Percentiles rank a stretch among this genome's conserved stretches.
Conservation (phyloP, 2,329 filamentous ascomycete genomes). For the Epichloe elymi region DNA sequence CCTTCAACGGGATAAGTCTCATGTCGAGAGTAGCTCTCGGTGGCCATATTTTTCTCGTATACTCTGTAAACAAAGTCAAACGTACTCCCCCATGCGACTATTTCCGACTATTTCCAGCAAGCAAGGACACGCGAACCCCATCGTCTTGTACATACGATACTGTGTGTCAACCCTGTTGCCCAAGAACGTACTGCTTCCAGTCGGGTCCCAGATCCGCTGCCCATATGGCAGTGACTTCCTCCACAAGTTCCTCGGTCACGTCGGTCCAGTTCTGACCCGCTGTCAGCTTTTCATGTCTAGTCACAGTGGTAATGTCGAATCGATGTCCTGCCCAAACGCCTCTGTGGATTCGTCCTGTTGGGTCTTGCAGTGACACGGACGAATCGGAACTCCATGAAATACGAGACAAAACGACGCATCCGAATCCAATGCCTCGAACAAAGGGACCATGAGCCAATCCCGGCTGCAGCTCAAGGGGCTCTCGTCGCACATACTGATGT, state of each 20-base stretch:
- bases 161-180: too few species aligned
- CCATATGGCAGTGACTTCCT: background rate
- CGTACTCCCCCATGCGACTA: too few species aligned
- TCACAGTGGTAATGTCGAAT: background rate
- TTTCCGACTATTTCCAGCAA: too few species aligned
- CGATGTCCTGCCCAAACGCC: conserved; percentile 1
- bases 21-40: too few species aligned
- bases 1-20: too few species aligned
- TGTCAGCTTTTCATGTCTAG: background rate
- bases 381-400: background rate
- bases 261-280: background rate
- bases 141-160: too few species aligned
- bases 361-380: background rate
- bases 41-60: too few species aligned
- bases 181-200: background rate
- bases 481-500: background rate
- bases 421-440: background rate
- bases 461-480: background rate
- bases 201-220: background rate
- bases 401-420: background rate
- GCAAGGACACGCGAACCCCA: too few species aligned
- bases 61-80: too few species aligned
- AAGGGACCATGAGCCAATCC: background rate
- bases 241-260: background rate
- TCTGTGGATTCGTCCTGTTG: background rate